Evolutionary conservation across 768 basidiomycete species (phyloP), one percentile per base, ranked within the genome.

Genomic region (Tricholoma sp.): DNA sequence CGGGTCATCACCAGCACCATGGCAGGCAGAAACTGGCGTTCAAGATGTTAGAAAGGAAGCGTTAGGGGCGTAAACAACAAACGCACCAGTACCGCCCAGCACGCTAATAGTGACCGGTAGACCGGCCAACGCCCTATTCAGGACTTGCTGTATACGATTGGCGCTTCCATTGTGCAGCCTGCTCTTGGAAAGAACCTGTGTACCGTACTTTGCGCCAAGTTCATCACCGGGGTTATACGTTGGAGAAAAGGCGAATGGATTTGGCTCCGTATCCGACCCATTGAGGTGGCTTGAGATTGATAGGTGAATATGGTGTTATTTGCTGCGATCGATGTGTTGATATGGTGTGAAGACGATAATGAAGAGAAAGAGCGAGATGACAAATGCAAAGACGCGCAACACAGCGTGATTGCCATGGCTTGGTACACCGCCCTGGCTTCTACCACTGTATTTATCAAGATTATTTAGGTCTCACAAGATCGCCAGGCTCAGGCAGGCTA

Each of bases 191-290:
- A 98, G 79, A 11, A 82, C 74, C 55, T 86, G 74, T 2, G 86
- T 77, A 12, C 94, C 91, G 67, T 97, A 91, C 70, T 88, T 88
- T 22, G 76, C 71, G 2, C 86, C 91, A 46, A 98, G 77, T 34
- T 80, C 79, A 70, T 98, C 96, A 1, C 84, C 84, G 2, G 88
- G 86, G 1, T 92, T 91, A 67, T 89, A 91, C 1, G 85, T 79
- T 0, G 96, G 96, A 69, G 97, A 99, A 70, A 98, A 99, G 1
- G 79, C 75, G 70, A 99, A 99, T 0, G 96, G 95, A 56, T 83
- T 86, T 6, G 80, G 77, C 19, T 80, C 78, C 12, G 74, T 64
- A 52, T 82, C 73, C 51, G 80, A 71, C 11, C 65, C 63, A 74
- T 95, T 94, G 57, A 97, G 76, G 69, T 96, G 94, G 73, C 50